Base-by-base conservation (phyloP, 129 eudicot genomes). In the Artemisia tridentata region DNA sequence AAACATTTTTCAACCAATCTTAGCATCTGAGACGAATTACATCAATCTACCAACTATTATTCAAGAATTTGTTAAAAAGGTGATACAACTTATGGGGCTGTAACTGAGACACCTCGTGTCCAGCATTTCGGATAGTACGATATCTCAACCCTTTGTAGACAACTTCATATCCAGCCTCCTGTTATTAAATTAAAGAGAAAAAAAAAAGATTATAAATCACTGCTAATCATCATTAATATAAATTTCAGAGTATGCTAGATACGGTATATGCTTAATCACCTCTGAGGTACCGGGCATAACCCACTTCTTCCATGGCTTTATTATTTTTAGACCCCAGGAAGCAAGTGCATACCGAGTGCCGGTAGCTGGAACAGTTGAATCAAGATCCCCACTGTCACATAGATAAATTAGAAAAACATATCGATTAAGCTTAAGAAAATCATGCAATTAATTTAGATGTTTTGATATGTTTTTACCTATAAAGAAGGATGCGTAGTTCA, bases 401-500 rank as follows among this genome's bases (percentile, higher is more conserved):
- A 31, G 38, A 31, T 4, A 31, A 31, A 31, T 31, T 31, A 31
- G 0, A 25, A 25, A 31, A 31, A 7, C 10, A 12, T 18, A 57
- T 15, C 18, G 11, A 8, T 7, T 20, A 57, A 7, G 54, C 54
- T 49, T 49, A 49, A 11, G 16, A 49, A 49, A 25, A 25, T 3
- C n/a, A 49, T 11, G 3, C 7, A 3, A 31, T 31, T 31, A 31
- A 31, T 4, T 31, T 3, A 31, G 38, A 31, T 31, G 0, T 5
- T 31, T 31, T 31, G 6, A 31, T 31, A 3, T 31, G 38, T 31
- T 7, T 7, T 60, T 60, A 60, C 65, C 46, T 60, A 23, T 60
- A 60, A 60, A 60, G 43, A 60, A 60, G 65, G 8, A 60, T 60
- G 18, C 17, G 65, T 60, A 60, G 15, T 11, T 16, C 46, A 60